Conservation (phyloP, 2,329 filamentous ascomycete species). For the Aspergillus sp. region DNA sequence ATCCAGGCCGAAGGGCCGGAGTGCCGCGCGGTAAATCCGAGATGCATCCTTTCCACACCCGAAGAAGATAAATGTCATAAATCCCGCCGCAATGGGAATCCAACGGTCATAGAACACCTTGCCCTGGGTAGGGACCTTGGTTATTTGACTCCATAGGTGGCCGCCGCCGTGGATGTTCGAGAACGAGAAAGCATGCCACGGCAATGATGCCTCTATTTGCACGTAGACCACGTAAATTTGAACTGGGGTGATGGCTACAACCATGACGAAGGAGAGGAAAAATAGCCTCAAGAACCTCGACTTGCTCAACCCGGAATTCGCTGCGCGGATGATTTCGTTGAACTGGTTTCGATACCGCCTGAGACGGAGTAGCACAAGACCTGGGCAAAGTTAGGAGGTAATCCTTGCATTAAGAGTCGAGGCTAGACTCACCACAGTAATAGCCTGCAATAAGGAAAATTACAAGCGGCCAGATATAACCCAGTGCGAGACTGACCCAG, state of each 20-base stretch:
- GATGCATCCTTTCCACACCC: conserved; percentile 63
- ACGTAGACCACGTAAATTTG: conserved; percentile 51
- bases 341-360: conserved; percentile 61
- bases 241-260: conserved; percentile 55
- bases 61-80: conserved; percentile 63
- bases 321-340: conserved; percentile 53
- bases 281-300: conserved; percentile 61
- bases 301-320: conserved; percentile 53
- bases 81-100: conserved; percentile 55
- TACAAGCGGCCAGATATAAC: conserved; percentile 57
- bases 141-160: conserved; percentile 50
- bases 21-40: conserved; percentile 52
- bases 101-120: conserved; percentile 56
- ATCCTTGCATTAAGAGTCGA: background rate
- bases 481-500: conserved; percentile 58
- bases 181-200: conserved; percentile 54
- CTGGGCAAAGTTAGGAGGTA: conserved; percentile 36
- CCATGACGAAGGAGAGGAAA: conserved; percentile 53
- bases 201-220: conserved; percentile 38
- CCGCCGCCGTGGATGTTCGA: conserved; percentile 47
- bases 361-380: conserved; percentile 60
- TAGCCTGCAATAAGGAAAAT: conserved; percentile 54
- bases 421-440: conserved; percentile 53
- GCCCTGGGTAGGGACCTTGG: conserved; percentile 48
- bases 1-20: conserved; percentile 44